phyloP scores from a whole-genome alignment of 164 flowering plant genomes.

The Vitis amurensis region DNA sequence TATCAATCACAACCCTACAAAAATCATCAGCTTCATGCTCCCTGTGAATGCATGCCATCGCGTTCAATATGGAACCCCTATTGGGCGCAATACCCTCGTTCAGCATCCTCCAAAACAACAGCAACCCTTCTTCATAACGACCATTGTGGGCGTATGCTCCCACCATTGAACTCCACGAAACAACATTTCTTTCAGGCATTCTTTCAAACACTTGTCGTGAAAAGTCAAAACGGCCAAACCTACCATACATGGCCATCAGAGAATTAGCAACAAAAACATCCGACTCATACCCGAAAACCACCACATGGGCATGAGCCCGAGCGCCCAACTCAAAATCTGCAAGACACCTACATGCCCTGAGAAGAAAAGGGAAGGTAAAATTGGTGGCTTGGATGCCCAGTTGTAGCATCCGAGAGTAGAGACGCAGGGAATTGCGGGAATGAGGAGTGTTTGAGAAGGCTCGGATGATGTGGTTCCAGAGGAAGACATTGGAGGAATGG shows the following conservation, averaged over 20 bases:
- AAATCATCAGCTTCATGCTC: constrained; percentile 23
- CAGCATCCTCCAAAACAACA: constrained; percentile 30
- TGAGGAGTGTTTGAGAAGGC: constrained; percentile 19
- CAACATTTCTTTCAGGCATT: constrained; percentile 28
- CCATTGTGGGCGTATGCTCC: constrained; percentile 29
- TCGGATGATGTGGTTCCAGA: constrained; percentile 33
- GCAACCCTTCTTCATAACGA: constrained; percentile 18
- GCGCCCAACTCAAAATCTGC: constrained; percentile 9
- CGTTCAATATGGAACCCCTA: constrained; percentile 21
- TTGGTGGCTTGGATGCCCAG: constrained; percentile 22
- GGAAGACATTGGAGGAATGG: constrained; percentile 24
- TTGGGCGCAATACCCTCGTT: constrained; percentile 21
- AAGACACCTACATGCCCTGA: constrained; percentile 35
- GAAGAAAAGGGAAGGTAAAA: constrained; percentile 34
- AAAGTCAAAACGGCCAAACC: constrained; percentile 16
- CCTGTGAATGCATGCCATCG: constrained; percentile 24
- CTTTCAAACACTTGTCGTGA: constrained; percentile 30
- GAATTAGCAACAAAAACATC: constrained; percentile 32
- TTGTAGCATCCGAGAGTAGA: constrained; percentile 25
- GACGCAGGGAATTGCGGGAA: constrained; percentile 1
- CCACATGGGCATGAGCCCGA: constrained; percentile 16
- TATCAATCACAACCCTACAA: constrained; percentile 17
- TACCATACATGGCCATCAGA: constrained; percentile 35
- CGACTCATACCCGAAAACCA: constrained; percentile 18
- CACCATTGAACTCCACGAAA: constrained; percentile 41